Percentiles rank a stretch among this genome's conserved stretches.
Evolutionary conservation across 1,284 basidiomycete species (phyloP).

Genomic region (Ceratobasidium sp.): DNA sequence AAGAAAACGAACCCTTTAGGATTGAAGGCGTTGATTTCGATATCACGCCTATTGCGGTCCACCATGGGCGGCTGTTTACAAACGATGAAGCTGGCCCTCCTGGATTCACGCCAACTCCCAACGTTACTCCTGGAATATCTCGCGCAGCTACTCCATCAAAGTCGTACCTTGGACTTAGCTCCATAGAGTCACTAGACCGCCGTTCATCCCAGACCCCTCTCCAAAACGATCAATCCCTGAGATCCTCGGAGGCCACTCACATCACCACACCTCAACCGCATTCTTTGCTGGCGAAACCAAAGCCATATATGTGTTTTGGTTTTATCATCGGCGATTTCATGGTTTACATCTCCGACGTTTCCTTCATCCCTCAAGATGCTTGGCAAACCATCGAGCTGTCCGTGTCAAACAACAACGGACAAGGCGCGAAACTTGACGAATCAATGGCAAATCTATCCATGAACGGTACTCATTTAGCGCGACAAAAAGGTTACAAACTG

Average conservation of each 20-base stretch:
- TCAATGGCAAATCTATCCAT: not conserved
- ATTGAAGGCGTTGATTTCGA: slow-evolving; percentile 30
- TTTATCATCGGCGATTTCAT: slow-evolving; percentile 76
- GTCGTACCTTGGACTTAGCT: not conserved
- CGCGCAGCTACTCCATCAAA: slow-evolving; percentile 22
- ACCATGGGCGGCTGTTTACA: slow-evolving; percentile 43
- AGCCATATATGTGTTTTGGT: slow-evolving; percentile 78
- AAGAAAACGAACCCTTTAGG: slow-evolving; percentile 51
- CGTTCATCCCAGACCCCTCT: not conserved
- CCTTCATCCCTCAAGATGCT: slow-evolving; percentile 75
- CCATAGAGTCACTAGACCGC: slow-evolving; percentile 22
- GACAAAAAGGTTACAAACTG: slow-evolving; percentile 54
- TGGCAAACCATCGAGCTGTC: slow-evolving; percentile 65
- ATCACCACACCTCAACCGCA: not conserved
- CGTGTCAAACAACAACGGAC: no score
- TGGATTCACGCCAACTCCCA: slow-evolving; percentile 16
- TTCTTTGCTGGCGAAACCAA: not conserved
- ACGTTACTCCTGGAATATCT: slow-evolving; percentile 29
- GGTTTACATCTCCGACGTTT: slow-evolving; percentile 81
- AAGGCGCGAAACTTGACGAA: not conserved
- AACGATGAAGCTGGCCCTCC: slow-evolving; percentile 6
- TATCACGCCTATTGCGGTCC: slow-evolving; percentile 42
- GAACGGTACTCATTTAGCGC: not conserved
- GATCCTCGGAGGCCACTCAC: not conserved
- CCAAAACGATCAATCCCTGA: not conserved